Base-by-base conservation (phyloP, 2,329 filamentous ascomycete species). In the Alternaria longipes region DNA sequence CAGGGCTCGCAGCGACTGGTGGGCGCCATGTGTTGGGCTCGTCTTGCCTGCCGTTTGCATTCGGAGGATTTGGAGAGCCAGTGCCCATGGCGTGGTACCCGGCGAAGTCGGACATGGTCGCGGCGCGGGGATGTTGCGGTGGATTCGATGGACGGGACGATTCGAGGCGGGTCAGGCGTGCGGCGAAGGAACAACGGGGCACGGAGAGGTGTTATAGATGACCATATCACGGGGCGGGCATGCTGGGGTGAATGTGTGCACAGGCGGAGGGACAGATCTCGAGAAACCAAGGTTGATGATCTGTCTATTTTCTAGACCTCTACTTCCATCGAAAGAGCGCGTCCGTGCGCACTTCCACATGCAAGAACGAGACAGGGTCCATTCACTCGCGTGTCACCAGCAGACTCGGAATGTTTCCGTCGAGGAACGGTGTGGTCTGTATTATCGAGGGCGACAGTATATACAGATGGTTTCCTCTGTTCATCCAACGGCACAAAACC, bases 1-100 rank as follows among this genome's bases (percentile, higher is more conserved):
- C 69, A 20, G 81, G 81, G 60, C 79, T 78, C 26, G 81, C 76
- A 50, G 81, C 82, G 55, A 83, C 79, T 47, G 78, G 78, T 26
- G 80, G 80, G 12, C 79, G 77, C 60, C 77, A 78, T 59, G 74
- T 69, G 44, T 74, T 74, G 8, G 69, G 66, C 49, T 78, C 73
- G 51, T 76, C 69, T 59, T 73, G 70, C 36, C 66, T 68, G 26
- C 67, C 68, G 28, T 62, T 58, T 26, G 73, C 75, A 20, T 73
- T 71, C 45, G 73, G 67, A 47, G 72, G 67, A 45, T 75, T 72
- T 38, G 71, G 69, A n/a, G 71, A 61, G 59, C 64, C 69, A 55
- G 74, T 69, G 42, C 71, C 74, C 38, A 75, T 65, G 60, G 77
- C 71, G 62, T 79, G 76, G 64, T 79, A 78, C 74, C 74, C 74